Evolutionary conservation across 1,139 yeast genomes (phyloP).

Genomic region (Taiozyma sp.): DNA sequence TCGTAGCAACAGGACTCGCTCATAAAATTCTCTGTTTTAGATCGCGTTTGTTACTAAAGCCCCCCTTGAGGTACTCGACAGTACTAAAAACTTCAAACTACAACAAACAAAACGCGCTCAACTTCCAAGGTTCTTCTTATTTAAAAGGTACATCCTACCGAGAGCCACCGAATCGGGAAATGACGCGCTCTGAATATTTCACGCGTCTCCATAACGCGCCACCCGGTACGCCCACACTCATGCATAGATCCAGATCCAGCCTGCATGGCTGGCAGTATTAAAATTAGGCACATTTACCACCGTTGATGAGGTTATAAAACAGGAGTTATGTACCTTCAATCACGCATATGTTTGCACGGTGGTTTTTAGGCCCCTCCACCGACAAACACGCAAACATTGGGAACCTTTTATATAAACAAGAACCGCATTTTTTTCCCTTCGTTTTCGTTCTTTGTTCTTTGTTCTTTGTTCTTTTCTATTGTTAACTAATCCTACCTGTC

Average conservation of each 20-base stretch:
- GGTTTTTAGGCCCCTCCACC: not conserved
- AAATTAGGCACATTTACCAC: not conserved
- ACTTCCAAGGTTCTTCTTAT: too few relatives aligned
- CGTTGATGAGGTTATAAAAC: not conserved
- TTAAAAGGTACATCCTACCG: too few relatives aligned
- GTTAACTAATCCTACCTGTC: not conserved
- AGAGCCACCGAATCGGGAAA: too few relatives aligned
- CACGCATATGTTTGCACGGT: not conserved
- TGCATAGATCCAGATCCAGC: not conserved
- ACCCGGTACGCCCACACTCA: not conserved
- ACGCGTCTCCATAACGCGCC: not conserved
- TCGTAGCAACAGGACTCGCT: too few relatives aligned
- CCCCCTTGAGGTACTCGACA: too few relatives aligned
- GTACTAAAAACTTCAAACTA: too few relatives aligned
- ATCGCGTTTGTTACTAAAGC: too few relatives aligned
- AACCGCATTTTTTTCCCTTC: not conserved
- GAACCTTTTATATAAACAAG: not conserved
- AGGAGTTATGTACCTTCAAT: not conserved
- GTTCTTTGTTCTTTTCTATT: too few relatives aligned
- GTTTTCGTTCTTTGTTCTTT: not conserved
- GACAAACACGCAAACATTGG: not conserved
- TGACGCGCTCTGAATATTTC: not conserved
- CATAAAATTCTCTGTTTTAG: too few relatives aligned
- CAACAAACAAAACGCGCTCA: too few relatives aligned
- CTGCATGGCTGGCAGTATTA: not conserved